Conservation (phyloP, 306 rosid genomes). For the Benincasa hispida region DNA sequence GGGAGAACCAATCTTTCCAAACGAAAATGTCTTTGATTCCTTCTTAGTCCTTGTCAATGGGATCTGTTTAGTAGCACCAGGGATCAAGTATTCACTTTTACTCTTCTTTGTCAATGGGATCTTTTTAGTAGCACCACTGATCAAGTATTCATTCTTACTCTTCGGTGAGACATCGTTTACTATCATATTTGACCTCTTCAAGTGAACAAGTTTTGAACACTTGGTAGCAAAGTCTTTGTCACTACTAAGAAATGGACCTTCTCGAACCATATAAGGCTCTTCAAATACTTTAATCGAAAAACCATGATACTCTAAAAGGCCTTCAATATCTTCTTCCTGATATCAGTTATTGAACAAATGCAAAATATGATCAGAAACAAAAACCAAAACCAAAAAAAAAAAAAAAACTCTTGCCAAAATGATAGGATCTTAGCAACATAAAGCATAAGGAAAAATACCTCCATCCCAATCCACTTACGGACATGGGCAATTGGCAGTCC, state of each 20-base stretch:
- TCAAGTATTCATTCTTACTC: slow-evolving; percentile 19
- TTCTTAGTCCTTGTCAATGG: slow-evolving; percentile 19
- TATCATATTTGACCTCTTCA: slow-evolving; percentile 56
- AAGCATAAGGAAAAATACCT: slow-evolving; percentile 42
- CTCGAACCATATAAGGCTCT: slow-evolving; percentile 83
- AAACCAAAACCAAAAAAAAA: no score
- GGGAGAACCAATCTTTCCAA: slow-evolving; percentile 21
- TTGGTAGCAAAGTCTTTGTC: slow-evolving; percentile 72
- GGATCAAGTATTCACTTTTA: slow-evolving; percentile 19
- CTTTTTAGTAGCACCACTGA: slow-evolving; percentile 22
- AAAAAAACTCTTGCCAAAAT: background rate
- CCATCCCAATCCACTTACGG: slow-evolving; percentile 89
- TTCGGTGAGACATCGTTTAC: slow-evolving; percentile 39
- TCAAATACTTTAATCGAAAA: slow-evolving; percentile 52
- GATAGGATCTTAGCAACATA: slow-evolving; percentile 9
- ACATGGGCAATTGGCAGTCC: slow-evolving; percentile 72
- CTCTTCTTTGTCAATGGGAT: background rate
- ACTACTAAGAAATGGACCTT: slow-evolving; percentile 63
- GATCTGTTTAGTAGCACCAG: slow-evolving; percentile 23
- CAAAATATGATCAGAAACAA: background rate
- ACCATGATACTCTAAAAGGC: slow-evolving; percentile 72
- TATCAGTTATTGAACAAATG: background rate
- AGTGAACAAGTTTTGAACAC: slow-evolving; percentile 69
- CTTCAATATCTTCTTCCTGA: slow-evolving; percentile 78
- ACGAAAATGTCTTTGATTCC: slow-evolving; percentile 25